Percentiles rank a stretch among this genome's conserved stretches.
These are phyloP conservation scores for Teratosphaeria zuluensis DNA, from an alignment of 2,329 filamentous ascomycete species.

Conservation along the genomic window DNA sequence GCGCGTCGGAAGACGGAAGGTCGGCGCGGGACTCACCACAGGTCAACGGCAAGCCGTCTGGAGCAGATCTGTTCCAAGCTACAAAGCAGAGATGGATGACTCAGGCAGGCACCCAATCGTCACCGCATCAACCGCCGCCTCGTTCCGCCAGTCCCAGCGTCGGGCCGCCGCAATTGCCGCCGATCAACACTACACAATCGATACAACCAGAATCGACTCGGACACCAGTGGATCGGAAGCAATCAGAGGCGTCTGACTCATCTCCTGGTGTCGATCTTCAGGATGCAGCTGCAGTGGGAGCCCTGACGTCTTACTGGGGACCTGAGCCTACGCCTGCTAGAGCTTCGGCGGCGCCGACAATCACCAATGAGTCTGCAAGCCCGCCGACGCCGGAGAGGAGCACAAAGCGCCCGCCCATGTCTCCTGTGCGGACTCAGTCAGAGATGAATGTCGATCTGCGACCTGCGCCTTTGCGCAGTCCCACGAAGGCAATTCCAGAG, in stretches of 20 bases:
- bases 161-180: conserved; percentile 5
- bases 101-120: conserved; percentile 6
- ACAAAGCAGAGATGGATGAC: conserved; percentile 18
- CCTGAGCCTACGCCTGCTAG: conserved; percentile 7
- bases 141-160: neutral
- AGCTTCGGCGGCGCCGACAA: neutral
- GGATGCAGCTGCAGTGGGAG: conserved; percentile 16
- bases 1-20: neutral
- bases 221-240: conserved; percentile 7
- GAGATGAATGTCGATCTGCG: conserved; percentile 18
- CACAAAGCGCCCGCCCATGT: conserved; percentile 10
- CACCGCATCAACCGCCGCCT: neutral
- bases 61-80: conserved; percentile 15
- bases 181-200: conserved; percentile 9
- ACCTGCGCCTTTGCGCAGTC: conserved; percentile 14
- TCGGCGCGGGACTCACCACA: neutral
- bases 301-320: conserved; percentile 18
- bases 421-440: conserved; percentile 7
- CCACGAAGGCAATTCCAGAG: conserved; percentile 11
- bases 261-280: conserved; percentile 10
- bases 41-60: conserved; percentile 4
- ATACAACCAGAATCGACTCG: conserved; percentile 1
- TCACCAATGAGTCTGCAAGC: conserved; percentile 6
- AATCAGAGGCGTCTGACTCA: conserved; percentile 12
- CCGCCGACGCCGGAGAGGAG: conserved; percentile 18